Conservation (phyloP, 148 eudicot genomes). For the Tetragonia tetragonoides region DNA sequence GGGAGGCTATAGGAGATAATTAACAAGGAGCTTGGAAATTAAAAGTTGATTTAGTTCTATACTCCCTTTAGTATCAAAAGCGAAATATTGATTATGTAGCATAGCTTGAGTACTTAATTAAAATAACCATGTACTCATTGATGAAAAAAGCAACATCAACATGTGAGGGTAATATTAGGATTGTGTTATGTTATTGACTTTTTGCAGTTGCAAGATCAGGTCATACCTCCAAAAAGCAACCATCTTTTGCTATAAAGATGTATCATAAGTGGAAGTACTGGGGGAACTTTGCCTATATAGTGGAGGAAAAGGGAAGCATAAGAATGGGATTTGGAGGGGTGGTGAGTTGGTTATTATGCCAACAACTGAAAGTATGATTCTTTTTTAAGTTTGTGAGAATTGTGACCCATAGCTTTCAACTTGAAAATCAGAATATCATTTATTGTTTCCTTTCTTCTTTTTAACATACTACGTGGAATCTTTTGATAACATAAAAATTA, state of each 20-base stretch:
- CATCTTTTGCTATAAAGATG: slow-evolving; percentile 1
- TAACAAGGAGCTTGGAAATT: no score
- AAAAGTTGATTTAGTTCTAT: no score
- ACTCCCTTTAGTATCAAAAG: no score
- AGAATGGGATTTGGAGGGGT: background rate
- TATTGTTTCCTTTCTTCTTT: background rate
- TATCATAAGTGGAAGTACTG: background rate
- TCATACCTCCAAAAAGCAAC: background rate
- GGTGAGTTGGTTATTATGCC: slow-evolving; percentile 13
- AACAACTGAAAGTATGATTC: background rate
- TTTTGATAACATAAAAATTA: no score
- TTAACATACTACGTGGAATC: no score
- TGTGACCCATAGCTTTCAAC: slow-evolving; percentile 11
- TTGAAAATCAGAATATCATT: background rate
- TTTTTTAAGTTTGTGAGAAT: background rate
- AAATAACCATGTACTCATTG: no score
- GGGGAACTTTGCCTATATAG: background rate
- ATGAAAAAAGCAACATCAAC: no score
- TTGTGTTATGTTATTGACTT: background rate
- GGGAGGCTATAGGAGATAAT: no score
- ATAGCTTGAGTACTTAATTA: no score
- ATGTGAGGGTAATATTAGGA: no score
- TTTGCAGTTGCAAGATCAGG: background rate
- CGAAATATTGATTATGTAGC: no score
- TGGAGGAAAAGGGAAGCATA: background rate